These are phyloP conservation scores for Caryopteris hybrid DNA, from an alignment of 305 asterid genomes.

Conservation along the genomic window DNA sequence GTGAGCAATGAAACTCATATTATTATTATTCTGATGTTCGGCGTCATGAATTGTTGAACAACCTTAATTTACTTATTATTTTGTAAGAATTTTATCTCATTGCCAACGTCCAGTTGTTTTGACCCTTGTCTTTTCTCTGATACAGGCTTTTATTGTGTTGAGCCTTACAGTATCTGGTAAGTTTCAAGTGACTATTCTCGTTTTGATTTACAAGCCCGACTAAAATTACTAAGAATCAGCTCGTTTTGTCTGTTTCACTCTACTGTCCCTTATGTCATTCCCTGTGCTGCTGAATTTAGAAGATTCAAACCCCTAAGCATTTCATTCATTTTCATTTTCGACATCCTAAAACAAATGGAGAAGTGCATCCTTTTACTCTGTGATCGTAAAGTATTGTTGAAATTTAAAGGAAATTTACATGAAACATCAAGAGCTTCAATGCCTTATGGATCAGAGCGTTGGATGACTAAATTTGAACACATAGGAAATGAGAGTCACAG, in stretches of 20 bases:
- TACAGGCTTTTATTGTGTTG: slow-evolving; percentile 61
- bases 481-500: too few species aligned
- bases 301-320: background rate
- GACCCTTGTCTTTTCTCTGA: background rate
- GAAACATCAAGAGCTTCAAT: too few species aligned
- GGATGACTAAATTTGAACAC: too few species aligned
- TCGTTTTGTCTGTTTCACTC: background rate
- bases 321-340: background rate
- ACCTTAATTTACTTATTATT: background rate
- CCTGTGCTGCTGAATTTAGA: background rate
- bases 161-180: slow-evolving; percentile 78
- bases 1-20: background rate
- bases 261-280: background rate
- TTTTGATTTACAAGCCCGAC: background rate
- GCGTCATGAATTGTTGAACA: background rate
- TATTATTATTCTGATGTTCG: too few species aligned
- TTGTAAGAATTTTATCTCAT: background rate
- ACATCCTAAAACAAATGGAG: background rate
- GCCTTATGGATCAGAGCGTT: too few species aligned
- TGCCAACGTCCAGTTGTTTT: background rate
- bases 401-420: too few species aligned
- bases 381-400: too few species aligned
- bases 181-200: slow-evolving; percentile 10
- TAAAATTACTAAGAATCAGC: background rate
- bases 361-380: too few species aligned